phyloP scores from a whole-genome alignment of 257 asterid genomes.

The Fraxinus americana region DNA sequence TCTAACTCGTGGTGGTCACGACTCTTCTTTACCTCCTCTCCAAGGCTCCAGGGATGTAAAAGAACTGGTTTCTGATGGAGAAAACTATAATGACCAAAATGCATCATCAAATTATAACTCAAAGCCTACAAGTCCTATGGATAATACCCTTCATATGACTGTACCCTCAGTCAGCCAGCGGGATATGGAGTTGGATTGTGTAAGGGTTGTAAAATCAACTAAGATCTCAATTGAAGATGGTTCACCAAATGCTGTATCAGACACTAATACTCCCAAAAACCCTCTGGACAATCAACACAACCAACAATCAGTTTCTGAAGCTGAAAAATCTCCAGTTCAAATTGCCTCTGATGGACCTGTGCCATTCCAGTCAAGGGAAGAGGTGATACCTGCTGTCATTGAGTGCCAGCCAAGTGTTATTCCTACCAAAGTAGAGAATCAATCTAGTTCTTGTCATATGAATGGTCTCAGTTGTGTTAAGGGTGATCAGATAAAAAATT shows the following conservation, averaged over 20 bases:
- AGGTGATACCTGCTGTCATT: constrained; percentile 38
- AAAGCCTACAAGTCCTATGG: constrained; percentile 42
- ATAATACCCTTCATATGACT: constrained; percentile 35
- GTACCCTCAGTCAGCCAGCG: constrained; percentile 36
- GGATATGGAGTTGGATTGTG: constrained; percentile 48
- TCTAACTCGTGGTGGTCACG: constrained; percentile 51
- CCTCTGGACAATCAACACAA: constrained; percentile 38
- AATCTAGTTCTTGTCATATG: constrained; percentile 43
- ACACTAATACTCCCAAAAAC: constrained; percentile 44
- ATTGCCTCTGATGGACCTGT: constrained; percentile 43
- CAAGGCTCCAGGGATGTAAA: constrained; percentile 45
- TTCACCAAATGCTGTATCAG: constrained; percentile 34
- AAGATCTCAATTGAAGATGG: constrained; percentile 36
- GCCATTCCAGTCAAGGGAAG: constrained; percentile 40
- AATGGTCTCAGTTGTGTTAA: constrained; percentile 48
- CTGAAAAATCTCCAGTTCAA: constrained; percentile 33
- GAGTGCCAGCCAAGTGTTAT: constrained; percentile 38
- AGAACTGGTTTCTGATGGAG: constrained; percentile 50
- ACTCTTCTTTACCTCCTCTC: constrained; percentile 55
- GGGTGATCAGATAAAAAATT: constrained; percentile 32
- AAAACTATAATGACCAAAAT: constrained; percentile 43
- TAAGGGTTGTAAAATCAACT: constrained; percentile 50
- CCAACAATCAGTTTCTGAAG: constrained; percentile 38
- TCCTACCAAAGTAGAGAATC: constrained; percentile 43
- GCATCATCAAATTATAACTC: constrained; percentile 36